These are phyloP conservation scores for Ustilaginoidea virens DNA, from an alignment of 2,329 filamentous ascomycete species.

Conservation along the genomic window DNA sequence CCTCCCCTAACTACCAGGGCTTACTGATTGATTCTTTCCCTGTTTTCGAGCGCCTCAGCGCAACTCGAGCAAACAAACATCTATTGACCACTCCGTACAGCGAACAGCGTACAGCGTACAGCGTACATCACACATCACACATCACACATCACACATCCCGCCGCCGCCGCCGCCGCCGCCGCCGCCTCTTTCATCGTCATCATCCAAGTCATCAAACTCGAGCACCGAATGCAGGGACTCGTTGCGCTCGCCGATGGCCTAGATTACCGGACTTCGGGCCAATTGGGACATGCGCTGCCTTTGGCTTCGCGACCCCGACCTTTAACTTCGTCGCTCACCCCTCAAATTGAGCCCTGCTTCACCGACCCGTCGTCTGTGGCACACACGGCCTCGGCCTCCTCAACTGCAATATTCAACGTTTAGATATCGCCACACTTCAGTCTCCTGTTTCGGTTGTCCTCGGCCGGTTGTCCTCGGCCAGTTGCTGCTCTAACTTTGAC, in stretches of 20 bases:
- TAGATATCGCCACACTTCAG: neutral
- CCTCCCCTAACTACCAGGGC: too few species aligned
- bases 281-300: constrained; percentile 24
- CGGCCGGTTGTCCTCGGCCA: too few species aligned
- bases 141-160: too few species aligned
- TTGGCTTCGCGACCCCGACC: constrained; percentile 17
- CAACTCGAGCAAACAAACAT: too few species aligned
- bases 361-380: constrained; percentile 1
- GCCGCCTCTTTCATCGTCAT: constrained; percentile 1
- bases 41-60: too few species aligned
- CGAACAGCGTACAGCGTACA: too few species aligned
- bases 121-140: too few species aligned
- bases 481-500: too few species aligned
- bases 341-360: constrained; percentile 3
- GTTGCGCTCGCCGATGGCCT: constrained; percentile 18
- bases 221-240: constrained; percentile 9
- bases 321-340: constrained; percentile 6
- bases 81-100: too few species aligned
- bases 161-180: too few species aligned
- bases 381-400: neutral
- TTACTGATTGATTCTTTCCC: too few species aligned
- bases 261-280: constrained; percentile 17
- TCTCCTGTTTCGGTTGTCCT: neutral
- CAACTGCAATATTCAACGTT: too few species aligned
- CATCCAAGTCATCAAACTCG: constrained; percentile 3